A percentile compares a stretch with the other conserved stretches of the same genome.
Conservation (phyloP, 495 filamentous ascomycete genomes). For the Staphylotrichum longicolle region DNA sequence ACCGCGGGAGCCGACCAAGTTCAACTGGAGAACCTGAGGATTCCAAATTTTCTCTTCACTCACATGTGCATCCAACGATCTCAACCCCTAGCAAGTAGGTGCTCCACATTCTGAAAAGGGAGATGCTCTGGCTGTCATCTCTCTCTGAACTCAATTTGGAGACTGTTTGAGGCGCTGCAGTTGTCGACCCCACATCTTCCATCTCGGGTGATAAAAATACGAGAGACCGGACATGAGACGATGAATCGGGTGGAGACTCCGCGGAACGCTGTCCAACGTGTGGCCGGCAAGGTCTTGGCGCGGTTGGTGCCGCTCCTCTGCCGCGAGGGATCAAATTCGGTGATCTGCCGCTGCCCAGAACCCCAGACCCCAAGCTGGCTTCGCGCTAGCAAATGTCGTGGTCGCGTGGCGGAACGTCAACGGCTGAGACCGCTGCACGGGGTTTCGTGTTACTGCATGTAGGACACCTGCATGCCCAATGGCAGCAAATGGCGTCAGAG, state of each 20-base stretch:
- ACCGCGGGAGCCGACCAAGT: no score
- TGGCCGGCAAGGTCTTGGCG: not conserved
- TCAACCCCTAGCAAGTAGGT: no score
- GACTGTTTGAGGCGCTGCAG: no score
- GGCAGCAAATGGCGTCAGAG: not conserved
- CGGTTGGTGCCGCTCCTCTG: constrained; percentile 8
- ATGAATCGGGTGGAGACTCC: not conserved
- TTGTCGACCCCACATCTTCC: no score
- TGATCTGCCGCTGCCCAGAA: not conserved
- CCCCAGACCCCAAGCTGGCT: not conserved
- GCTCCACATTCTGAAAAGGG: no score
- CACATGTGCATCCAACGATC: no score
- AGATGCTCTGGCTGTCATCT: no score
- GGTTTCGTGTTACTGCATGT: not conserved
- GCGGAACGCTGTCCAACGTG: not conserved
- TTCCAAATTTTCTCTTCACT: no score
- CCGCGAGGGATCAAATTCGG: not conserved
- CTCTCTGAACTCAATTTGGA: no score
- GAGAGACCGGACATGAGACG: constrained; percentile 4
- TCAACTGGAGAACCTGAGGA: no score
- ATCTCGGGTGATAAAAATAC: not conserved
- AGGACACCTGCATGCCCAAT: not conserved
- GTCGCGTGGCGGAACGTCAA: constrained; percentile 1
- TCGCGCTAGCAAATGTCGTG: not conserved
- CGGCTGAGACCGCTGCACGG: not conserved